phyloP scores from a whole-genome alignment of 768 basidiomycete genomes.

The Zangia roseola region DNA sequence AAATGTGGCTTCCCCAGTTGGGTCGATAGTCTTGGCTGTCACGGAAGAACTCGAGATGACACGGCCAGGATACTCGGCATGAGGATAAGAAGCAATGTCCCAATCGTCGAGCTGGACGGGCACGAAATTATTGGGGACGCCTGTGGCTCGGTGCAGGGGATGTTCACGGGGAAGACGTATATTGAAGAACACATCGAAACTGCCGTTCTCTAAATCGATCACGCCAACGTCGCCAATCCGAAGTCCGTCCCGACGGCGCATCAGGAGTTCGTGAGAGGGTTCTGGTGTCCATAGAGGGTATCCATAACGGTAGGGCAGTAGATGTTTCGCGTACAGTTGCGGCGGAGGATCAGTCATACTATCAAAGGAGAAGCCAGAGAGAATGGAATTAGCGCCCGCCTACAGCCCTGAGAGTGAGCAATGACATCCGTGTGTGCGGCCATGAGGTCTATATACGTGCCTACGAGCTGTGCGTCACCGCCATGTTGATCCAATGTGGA shows the following conservation, averaged over 20 bases:
- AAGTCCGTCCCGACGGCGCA: constrained; percentile 19
- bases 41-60: constrained; percentile 12
- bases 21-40: constrained; percentile 2
- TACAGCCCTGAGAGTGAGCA: too few relatives aligned
- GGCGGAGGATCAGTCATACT: constrained; percentile 11
- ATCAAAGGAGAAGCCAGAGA: background rate
- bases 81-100: constrained; percentile 2
- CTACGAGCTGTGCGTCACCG: too few relatives aligned
- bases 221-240: constrained; percentile 38
- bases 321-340: constrained; percentile 12
- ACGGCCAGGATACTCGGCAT: constrained; percentile 11
- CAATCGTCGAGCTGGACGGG: constrained; percentile 13
- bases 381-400: background rate
- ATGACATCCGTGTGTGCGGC: too few relatives aligned
- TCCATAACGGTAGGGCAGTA: constrained; percentile 19
- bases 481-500: too few relatives aligned
- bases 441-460: too few relatives aligned
- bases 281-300: constrained; percentile 35
- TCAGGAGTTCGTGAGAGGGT: background rate
- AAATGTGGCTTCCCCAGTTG: background rate
- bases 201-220: constrained; percentile 27
- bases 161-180: constrained; percentile 34
- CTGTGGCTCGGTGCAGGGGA: constrained; percentile 7
- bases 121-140: constrained; percentile 27
- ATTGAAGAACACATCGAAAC: constrained; percentile 38